phyloP scores from a whole-genome alignment of 257 asterid genomes.

The Haberlea rhodopensis region DNA sequence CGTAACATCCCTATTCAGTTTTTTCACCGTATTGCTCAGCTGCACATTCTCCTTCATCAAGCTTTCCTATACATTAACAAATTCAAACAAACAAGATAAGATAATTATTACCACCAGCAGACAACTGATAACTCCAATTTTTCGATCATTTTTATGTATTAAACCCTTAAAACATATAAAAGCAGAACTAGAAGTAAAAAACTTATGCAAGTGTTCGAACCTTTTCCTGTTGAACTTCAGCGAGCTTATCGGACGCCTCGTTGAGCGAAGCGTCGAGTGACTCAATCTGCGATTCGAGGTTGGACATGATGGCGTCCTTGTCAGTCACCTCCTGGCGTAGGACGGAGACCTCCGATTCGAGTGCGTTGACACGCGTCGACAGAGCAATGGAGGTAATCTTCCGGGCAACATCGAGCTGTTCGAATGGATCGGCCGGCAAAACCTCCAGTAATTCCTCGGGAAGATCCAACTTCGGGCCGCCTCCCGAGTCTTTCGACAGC shows the following conservation, averaged over 20 bases:
- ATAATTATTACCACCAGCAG: background rate
- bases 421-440: slow-evolving; percentile 87
- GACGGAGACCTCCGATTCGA: slow-evolving; percentile 67
- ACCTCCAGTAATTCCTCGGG: slow-evolving; percentile 71
- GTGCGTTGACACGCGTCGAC: slow-evolving; percentile 75
- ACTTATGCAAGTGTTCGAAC: no score
- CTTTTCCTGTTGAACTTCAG: slow-evolving; percentile 66
- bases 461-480: slow-evolving; percentile 53
- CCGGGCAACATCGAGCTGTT: slow-evolving; percentile 87
- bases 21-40: slow-evolving; percentile 45
- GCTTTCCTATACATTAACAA: slow-evolving; percentile 34
- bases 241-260: slow-evolving; percentile 54
- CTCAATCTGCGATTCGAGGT: slow-evolving; percentile 70
- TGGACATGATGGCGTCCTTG: slow-evolving; percentile 63
- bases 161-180: no score
- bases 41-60: slow-evolving; percentile 43
- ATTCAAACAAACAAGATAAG: slow-evolving; percentile 1
- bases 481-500: slow-evolving; percentile 47
- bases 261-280: slow-evolving; percentile 60
- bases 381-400: slow-evolving; percentile 95
- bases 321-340: slow-evolving; percentile 66
- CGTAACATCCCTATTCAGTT: slow-evolving; percentile 53
- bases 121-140: background rate
- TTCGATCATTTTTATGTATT: no score
- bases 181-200: no score